Evolutionary conservation across 2,329 filamentous ascomycete species (phyloP), one percentile per base, ranked within the genome.

Genomic region (Aureobasidium melanogenum): DNA sequence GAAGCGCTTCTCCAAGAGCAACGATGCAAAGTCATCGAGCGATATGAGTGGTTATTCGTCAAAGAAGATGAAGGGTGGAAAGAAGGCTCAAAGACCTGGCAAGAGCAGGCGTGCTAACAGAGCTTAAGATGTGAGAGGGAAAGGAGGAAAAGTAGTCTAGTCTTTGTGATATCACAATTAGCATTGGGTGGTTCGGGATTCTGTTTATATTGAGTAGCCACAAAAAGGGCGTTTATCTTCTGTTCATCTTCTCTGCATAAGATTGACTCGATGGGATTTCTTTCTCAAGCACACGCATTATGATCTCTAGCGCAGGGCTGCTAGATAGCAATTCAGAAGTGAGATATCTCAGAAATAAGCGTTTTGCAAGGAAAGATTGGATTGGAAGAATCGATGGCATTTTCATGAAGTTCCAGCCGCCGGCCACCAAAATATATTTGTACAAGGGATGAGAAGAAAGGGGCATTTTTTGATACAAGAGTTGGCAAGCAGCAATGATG

Each of bases 1-100:
- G 85, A 99, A 99, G 82, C 82, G 88, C 60, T 86, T 91, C 73
- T 77, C 82, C 61, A 99, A 99, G 84, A 96, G 91, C 64, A 91
- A 91, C 67, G 92, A 97, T 75, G 91, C 92, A 52, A 72, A 82
- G 64, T 95, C 89, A 66, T 91, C 86, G 50, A 87, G 84, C 64
- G 94, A 99, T 73, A 77, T 95, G 67, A 84, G 84, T 64, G 85
- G 84, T 1, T 97, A 95, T 78, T 91, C 87, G 60, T 82, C 81
- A 39, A 91, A 87, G 80, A 88, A 85, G 77, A 96, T 96, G 90
- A 96, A 96, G 81, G 81, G 73, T 47, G 70, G 66, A 61, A 70
- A 64, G 69, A 71, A 67, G 70, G 63, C 57, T 63, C 62, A 44
- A 26, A 60, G 65, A 57, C 65, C 66, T 52, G 67, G 69, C 34